Evolutionary conservation across 2,329 filamentous ascomycete species (phyloP), one percentile per base, ranked within the genome.

Genomic region (Aspergillus spinulosporus): DNA sequence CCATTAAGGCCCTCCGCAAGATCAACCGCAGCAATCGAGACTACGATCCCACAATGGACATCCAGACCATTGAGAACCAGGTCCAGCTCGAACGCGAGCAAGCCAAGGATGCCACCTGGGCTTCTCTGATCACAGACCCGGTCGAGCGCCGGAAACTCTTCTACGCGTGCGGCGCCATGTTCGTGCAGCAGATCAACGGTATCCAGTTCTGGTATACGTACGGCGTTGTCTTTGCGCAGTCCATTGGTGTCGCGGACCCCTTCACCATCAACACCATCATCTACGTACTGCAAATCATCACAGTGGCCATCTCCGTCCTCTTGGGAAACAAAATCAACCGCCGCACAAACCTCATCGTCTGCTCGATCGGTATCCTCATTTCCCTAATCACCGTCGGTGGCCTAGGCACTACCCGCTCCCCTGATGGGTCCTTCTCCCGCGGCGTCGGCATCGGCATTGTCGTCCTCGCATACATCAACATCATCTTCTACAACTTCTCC

Each of bases 141-240:
- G 67, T 79, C 34, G 78, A 80, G 64, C 69, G 77, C 12, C 72
- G 76, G 31, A 81, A 81, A 63, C 66, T 80, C 9, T 65, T 80
- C 21, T 80, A 74, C 62, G 71, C 72, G 12, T 72, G 71, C 5
- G 78, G 78, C 8, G 77, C 75, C 21, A 66, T 80, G 56, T 68
- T 77, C 39, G 74, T 76, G 2, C 78, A 80, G 61, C 78, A 81
- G 66, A 77, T 81, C 66, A 77, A 77, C 67, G 77, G 78, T 15
- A 80, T 80, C 51, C 74, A 77, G 47, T 80, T 74, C 67, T 78
- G 77, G 62, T 78, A 78, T 64, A 73, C 72, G 50, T 78, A 74
- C 32, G 76, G 75, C 1, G 74, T 73, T 1, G 71, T 79, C 31
- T 79, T 79, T 58, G 68, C 72, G 21, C 66, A 79, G 60, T 67